A percentile compares a stretch with the other conserved stretches of the same genome.
Conservation (phyloP, 225 moss, liverwort and hornwort genomes). For the Straminergon stramineum region DNA sequence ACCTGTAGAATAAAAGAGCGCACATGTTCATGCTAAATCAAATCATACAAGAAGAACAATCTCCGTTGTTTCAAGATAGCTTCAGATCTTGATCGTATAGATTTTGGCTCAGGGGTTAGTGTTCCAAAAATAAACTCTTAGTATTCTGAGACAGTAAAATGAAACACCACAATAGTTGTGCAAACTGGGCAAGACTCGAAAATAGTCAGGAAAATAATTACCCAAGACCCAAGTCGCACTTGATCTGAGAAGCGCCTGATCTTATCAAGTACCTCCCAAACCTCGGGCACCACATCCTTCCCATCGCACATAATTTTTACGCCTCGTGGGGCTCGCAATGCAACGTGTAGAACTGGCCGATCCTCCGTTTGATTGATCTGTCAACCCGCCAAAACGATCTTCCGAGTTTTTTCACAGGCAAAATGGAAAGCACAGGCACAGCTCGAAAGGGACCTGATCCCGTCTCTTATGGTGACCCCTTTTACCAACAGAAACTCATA, state of each 20-base stretch:
- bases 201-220: constrained; percentile 16
- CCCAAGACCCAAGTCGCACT: constrained; percentile 84
- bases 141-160: not conserved
- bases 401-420: not conserved
- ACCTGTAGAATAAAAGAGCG: constrained; percentile 17
- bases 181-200: not conserved
- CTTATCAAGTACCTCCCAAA: constrained; percentile 93
- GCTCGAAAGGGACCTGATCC: not conserved
- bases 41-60: not conserved
- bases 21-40: not conserved
- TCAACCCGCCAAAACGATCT: not conserved
- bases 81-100: not conserved
- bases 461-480: not conserved
- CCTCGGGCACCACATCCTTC: constrained; percentile 77
- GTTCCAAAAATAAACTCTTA: not conserved
- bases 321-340: constrained; percentile 76
- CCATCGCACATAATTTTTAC: constrained; percentile 69
- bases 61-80: not conserved
- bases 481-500: not conserved
- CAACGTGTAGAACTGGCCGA: constrained; percentile 76
- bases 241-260: constrained; percentile 71
- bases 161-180: not conserved
- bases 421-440: not conserved
- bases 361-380: constrained; percentile 90
- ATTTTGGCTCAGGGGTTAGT: not conserved